A percentile compares a stretch with the other conserved stretches of the same genome.
Evolutionary conservation across 2,329 filamentous ascomycete species (phyloP).

Genomic region (Monosporascus cannonballus): DNA sequence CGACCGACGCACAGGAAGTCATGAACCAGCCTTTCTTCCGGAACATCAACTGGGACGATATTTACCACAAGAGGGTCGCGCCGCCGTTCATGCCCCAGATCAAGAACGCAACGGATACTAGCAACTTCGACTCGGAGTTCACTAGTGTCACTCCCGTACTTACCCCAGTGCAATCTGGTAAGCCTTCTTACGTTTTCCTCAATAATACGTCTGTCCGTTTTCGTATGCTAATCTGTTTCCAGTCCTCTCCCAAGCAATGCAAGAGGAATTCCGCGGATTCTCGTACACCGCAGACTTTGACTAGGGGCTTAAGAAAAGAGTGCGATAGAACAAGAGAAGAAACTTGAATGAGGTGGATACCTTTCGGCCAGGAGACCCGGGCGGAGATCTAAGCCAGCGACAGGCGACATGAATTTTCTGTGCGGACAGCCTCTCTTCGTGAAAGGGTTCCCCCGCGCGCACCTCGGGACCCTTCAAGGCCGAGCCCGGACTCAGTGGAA

Average conservation of each 20-base stretch:
- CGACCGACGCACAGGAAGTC: slow-evolving; percentile 95
- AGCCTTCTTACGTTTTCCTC: slow-evolving; percentile 29
- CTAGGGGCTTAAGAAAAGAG: slow-evolving; percentile 30
- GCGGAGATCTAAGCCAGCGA: background rate
- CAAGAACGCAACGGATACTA: slow-evolving; percentile 92
- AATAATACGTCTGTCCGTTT: background rate
- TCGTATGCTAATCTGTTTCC: slow-evolving; percentile 17
- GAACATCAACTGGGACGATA: slow-evolving; percentile 97
- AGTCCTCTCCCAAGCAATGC: slow-evolving; percentile 98
- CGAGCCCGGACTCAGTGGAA: too few relatives aligned
- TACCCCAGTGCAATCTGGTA: slow-evolving; percentile 95
- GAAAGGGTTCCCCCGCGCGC: too few relatives aligned
- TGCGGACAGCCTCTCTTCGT: too few relatives aligned
- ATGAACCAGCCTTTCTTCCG: slow-evolving; percentile 99
- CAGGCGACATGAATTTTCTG: too few relatives aligned
- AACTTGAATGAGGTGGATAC: slow-evolving; percentile 1
- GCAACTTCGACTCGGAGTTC: slow-evolving; percentile 98
- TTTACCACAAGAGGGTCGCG: slow-evolving; percentile 88
- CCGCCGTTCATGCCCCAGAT: slow-evolving; percentile 88
- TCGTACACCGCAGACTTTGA: slow-evolving; percentile 93
- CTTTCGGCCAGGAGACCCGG: slow-evolving; percentile 1
- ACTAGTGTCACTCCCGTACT: slow-evolving; percentile 96
- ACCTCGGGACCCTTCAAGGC: too few relatives aligned
- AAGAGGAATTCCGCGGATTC: slow-evolving; percentile 98
- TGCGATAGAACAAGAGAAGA: background rate